Conservation (phyloP, 805 yeast species). For the Starmerella cellae region DNA sequence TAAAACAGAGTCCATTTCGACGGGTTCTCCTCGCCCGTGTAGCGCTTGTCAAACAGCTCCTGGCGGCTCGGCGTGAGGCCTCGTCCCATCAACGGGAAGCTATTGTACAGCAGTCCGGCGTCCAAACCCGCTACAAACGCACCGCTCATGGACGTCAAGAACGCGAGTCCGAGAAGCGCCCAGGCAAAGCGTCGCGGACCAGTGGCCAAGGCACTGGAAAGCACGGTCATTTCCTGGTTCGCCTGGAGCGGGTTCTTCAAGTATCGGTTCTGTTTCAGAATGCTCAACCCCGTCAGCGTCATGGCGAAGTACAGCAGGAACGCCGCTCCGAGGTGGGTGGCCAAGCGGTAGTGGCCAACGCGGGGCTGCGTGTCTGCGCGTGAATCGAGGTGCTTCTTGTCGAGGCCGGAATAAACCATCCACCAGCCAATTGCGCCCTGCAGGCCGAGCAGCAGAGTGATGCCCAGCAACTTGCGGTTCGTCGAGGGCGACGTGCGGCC, state of each 20-base stretch:
- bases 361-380: conserved; percentile 83
- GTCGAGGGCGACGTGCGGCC: conserved; percentile 55
- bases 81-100: conserved; percentile 90
- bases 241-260: conserved; percentile 51
- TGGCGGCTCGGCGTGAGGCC: conserved; percentile 55
- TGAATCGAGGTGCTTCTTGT: conserved; percentile 59
- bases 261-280: conserved; percentile 62
- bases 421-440: conserved; percentile 99
- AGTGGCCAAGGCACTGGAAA: conserved; percentile 48
- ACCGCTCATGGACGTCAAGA: conserved; percentile 90
- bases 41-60: conserved; percentile 68
- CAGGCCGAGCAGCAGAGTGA: conserved; percentile 67
- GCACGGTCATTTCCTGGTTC: conserved; percentile 38
- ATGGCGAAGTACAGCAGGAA: conserved; percentile 77
- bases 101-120: conserved; percentile 91
- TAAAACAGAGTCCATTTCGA: conserved; percentile 40
- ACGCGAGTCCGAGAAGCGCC: conserved; percentile 55
- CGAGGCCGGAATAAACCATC: conserved; percentile 97
- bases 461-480: conserved; percentile 52
- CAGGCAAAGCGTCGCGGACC: conserved; percentile 43
- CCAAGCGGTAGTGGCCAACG: conserved; percentile 85
- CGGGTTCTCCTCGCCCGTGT: conserved; percentile 30
- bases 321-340: conserved; percentile 90
- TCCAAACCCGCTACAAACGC: conserved; percentile 97
- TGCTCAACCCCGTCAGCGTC: conserved; percentile 78